Conservation (phyloP, 768 basidiomycete genomes). For the Artomyces pyxidatus region DNA sequence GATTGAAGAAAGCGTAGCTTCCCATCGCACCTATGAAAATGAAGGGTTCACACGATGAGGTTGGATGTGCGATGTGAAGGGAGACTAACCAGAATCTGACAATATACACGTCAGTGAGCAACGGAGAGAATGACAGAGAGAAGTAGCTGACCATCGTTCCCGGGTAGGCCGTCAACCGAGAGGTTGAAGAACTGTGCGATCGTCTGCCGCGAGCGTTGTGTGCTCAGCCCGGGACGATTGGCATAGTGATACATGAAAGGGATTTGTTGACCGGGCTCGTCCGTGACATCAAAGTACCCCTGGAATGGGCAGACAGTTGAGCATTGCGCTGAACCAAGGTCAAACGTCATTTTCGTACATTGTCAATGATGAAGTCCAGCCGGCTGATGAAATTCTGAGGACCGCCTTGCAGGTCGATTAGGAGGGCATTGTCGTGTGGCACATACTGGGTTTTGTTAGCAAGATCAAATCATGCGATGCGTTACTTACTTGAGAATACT, state of each 20-base stretch:
- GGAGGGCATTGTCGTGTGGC: conserved; percentile 56
- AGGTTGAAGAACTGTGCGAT: conserved; percentile 51
- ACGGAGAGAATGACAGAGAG: neutral
- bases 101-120: neutral
- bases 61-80: neutral
- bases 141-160: conserved; percentile 47
- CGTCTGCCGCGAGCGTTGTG: conserved; percentile 46
- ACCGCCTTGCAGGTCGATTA: conserved; percentile 57
- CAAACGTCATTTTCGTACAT: conserved; percentile 25
- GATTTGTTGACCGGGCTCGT: conserved; percentile 63
- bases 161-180: conserved; percentile 47
- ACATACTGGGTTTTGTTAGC: conserved; percentile 46
- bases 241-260: conserved; percentile 68
- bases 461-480: too few species aligned
- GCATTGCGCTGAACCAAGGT: neutral
- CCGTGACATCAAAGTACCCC: conserved; percentile 53
- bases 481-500: neutral
- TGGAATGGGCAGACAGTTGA: conserved; percentile 18
- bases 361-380: conserved; percentile 49
- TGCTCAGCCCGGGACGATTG: conserved; percentile 50
- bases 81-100: neutral
- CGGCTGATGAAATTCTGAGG: conserved; percentile 42
- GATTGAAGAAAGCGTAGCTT: conserved; percentile 49
- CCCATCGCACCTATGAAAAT: conserved; percentile 46
- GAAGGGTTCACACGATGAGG: neutral